Base-by-base conservation (phyloP, 495 filamentous ascomycete species). In the Staphylotrichum longicolle region DNA sequence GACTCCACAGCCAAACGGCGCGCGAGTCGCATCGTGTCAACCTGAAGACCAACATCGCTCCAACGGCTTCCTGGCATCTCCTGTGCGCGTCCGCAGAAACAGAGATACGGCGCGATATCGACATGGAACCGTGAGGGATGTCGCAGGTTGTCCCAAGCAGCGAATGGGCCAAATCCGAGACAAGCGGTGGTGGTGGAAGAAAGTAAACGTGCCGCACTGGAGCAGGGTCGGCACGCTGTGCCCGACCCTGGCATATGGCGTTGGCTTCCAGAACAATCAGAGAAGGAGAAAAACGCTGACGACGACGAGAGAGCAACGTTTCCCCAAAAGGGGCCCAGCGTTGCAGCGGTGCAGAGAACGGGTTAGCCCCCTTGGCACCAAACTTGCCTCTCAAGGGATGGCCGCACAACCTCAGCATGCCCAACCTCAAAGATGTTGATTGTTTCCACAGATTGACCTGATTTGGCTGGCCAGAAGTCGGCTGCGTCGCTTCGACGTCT, bases 231-330 rank as follows among this genome's bases (percentile, higher is more conserved):
- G 50, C 39, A 14, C 63, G 58, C 57, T 61, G 63, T 54, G 57
- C 63, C 63, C 7, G 47, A 40, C 57, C 57, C 58, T 56, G 53
- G 14, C 53, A 61, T 46, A 4, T 12, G 15, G 1, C 35, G 39
- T 32, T 46, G 57, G 52, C 63, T 64, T 64, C 63, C 52, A 64
- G 63, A 64, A 64, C 42, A 51, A 59, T 45, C 14, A 20, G 20
- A 27, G 20, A 27, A 27, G 10, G 7, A 40, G 61, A 50, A 59
- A 47, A 30, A 44, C 39, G 47, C 41, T 58, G 39, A 42, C 40
- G 48, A 52, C 60, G 47, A 10, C 33, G 5, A 7, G 11, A 14
- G 35, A 49, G 41, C 15, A 37, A 35, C 46, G 10, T 35, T 27
- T 27, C 20, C 45, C 37, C 45, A 39, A 34, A 5, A 20, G 34